phyloP scores from a whole-genome alignment of 2,329 filamentous ascomycete genomes.

The Cladosporium sp. region DNA sequence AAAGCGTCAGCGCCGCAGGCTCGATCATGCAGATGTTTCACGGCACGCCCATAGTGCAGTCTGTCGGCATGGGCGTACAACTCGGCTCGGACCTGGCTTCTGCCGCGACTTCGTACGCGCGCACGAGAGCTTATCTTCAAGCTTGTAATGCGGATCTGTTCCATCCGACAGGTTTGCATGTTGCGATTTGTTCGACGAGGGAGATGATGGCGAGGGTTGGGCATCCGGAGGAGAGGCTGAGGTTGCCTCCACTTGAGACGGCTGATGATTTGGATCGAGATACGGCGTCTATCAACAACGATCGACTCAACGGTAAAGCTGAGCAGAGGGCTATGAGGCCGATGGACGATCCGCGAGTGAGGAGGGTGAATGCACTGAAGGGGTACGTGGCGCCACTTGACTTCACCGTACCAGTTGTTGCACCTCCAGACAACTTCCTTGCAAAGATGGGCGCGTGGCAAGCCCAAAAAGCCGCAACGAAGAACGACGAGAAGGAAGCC shows the following conservation, averaged over 20 bases:
- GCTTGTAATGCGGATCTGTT: conserved; percentile 7
- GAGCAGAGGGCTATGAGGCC: conserved; percentile 24
- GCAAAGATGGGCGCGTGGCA: conserved; percentile 27
- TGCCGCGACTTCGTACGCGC: not conserved
- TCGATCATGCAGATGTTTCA: conserved; percentile 28
- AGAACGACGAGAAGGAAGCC: conserved; percentile 26
- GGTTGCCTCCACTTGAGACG: not conserved
- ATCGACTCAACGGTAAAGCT: not conserved
- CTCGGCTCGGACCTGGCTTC: not conserved
- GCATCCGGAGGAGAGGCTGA: not conserved
- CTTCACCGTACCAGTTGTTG: conserved; percentile 27
- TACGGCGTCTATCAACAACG: not conserved
- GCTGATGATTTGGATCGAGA: conserved; percentile 17
- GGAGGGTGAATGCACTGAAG: conserved; percentile 27
- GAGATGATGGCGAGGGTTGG: conserved; percentile 12
- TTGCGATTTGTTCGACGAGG: not conserved
- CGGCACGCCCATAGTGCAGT: conserved; percentile 29
- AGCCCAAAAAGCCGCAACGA: conserved; percentile 27
- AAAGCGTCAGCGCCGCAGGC: conserved; percentile 30
- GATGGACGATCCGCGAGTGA: conserved; percentile 28
- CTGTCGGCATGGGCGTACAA: conserved; percentile 28
- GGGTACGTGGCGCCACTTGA: conserved; percentile 29
- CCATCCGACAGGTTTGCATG: not conserved
- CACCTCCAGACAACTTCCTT: conserved; percentile 23
- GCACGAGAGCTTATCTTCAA: conserved; percentile 5